phyloP scores from a whole-genome alignment of 495 filamentous ascomycete genomes.

The Xylaria acuta region DNA sequence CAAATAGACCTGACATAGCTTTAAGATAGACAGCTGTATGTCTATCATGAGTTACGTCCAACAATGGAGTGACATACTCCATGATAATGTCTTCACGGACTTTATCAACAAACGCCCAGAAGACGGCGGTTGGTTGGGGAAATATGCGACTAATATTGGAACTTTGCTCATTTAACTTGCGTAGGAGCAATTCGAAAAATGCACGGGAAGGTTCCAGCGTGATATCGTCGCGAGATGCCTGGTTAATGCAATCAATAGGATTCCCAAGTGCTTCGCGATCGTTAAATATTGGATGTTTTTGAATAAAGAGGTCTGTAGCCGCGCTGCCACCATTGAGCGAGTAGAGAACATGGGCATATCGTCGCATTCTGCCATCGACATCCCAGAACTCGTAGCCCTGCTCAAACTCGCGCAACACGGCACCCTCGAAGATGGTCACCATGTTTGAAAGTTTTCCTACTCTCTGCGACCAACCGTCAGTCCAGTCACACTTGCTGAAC shows the following conservation, averaged over 20 bases:
- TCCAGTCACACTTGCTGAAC: constrained; percentile 82
- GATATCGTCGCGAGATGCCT: constrained; percentile 63
- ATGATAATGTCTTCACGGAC: constrained; percentile 83
- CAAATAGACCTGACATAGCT: constrained; percentile 85
- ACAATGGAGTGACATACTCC: constrained; percentile 84
- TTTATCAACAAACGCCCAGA: constrained; percentile 79
- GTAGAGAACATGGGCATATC: constrained; percentile 85
- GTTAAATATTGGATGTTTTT: constrained; percentile 81
- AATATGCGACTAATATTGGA: constrained; percentile 84
- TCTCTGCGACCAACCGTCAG: constrained; percentile 73
- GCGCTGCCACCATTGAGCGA: constrained; percentile 81
- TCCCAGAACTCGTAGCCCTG: constrained; percentile 89
- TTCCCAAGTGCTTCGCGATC: constrained; percentile 76
- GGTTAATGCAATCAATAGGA: constrained; percentile 82
- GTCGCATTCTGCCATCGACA: constrained; percentile 83
- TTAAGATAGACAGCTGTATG: constrained; percentile 81
- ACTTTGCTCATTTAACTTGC: constrained; percentile 83
- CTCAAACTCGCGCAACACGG: constrained; percentile 89
- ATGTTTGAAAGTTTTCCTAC: constrained; percentile 74
- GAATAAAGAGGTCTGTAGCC: constrained; percentile 83
- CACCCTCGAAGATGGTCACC: constrained; percentile 85
- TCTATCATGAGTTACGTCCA: constrained; percentile 85
- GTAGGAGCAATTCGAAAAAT: constrained; percentile 78
- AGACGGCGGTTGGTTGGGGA: constrained; percentile 73
- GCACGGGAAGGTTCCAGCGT: constrained; percentile 76